Base-by-base conservation (phyloP, 2,329 filamentous ascomycete species). In the Blumeriella jaapii region DNA sequence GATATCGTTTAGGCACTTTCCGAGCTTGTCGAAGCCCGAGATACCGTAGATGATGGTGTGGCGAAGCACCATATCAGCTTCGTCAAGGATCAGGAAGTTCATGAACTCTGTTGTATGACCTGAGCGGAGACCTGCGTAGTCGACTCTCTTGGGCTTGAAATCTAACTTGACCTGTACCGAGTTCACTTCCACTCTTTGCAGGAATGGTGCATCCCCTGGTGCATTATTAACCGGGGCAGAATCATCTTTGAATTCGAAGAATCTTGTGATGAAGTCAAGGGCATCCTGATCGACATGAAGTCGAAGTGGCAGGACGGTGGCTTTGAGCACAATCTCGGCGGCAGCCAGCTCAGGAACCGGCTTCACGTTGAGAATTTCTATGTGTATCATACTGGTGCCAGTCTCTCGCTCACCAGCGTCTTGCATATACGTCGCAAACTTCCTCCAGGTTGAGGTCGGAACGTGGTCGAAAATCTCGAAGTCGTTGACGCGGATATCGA, bases 101-200 rank as follows among this genome's bases (percentile, higher is more conserved):
- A 96, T 96, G 53, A 98, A 93, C 57, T 98, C 91, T 0, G 85
- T 93, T 0, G 91, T 96, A 47, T 84, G 85, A 2, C 91, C 91
- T 1, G 91, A 95, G 16, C 87, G 78, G 3, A 98, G 70, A 3
- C 87, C 87, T 0, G 78, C 83, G 50, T 98, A 98, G 57, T 98
- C 89, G 12, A 98, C 84, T n/a, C 85, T 76, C 59, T 98, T 96
- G 6, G 91, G 91, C 57, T 98, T 98, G 62, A 98, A 98, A 59
- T 98, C 91, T 3, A 93, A 74, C 52, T 82, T 86, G 37, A 98
- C 70, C 2, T 78, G 78, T 15, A 98, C 73, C 3, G 82, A 74
- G 45, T 84, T 82, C 29, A 98, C 69, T 60, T 96, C 91, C 1
- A 85, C 79, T 34, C 91, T 74, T 55, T 96, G 89, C 1, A 98